Evolutionary conservation across 208 protist genomes (phyloP).

Genomic region (Lotmaria passim): DNA sequence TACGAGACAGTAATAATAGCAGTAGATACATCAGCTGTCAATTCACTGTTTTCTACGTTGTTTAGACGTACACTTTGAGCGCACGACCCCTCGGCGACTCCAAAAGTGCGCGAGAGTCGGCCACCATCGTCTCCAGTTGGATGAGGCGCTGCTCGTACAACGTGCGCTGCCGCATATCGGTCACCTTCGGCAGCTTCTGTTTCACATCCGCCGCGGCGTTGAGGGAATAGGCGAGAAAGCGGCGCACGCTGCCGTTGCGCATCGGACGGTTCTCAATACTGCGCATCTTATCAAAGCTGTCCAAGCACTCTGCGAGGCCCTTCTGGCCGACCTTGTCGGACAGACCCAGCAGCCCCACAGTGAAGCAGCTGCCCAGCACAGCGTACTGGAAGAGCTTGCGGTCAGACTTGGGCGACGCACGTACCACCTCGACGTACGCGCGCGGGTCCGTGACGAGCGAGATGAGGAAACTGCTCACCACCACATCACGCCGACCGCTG

Average conservation of each 20-base stretch:
- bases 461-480: conserved; percentile 51
- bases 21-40: no score
- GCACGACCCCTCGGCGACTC: conserved; percentile 37
- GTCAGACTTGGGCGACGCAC: conserved; percentile 21
- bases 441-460: conserved; percentile 32
- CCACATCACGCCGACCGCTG: conserved; percentile 34
- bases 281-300: conserved; percentile 29
- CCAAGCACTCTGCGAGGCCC: conserved; percentile 21
- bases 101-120: conserved; percentile 43
- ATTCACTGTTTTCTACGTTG: no score
- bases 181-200: conserved; percentile 12
- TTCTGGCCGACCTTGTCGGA: conserved; percentile 28
- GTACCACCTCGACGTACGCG: conserved; percentile 24
- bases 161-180: conserved; percentile 18
- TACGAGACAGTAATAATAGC: background rate
- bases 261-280: conserved; percentile 35
- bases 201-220: conserved; percentile 33
- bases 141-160: conserved; percentile 23
- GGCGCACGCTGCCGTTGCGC: conserved; percentile 53
- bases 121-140: conserved; percentile 41
- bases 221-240: conserved; percentile 50
- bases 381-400: conserved; percentile 57
- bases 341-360: conserved; percentile 39
- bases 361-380: conserved; percentile 52
- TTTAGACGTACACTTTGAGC: conserved; percentile 30